phyloP scores from a whole-genome alignment of 108 stramenopile species.

The Fistulifera pelliculosa region DNA sequence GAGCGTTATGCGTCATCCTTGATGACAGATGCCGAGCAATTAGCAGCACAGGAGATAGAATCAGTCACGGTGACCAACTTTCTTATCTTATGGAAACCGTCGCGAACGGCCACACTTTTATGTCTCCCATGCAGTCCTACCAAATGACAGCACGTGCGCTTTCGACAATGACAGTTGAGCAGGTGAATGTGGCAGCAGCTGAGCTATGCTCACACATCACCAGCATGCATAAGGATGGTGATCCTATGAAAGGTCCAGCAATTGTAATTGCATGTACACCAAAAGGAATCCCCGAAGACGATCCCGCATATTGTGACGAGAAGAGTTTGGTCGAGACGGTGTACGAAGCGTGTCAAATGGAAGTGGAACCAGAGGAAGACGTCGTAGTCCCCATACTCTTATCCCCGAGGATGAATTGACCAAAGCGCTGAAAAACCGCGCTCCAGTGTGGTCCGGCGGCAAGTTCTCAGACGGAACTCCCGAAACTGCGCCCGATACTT shows the following conservation, averaged over 20 bases:
- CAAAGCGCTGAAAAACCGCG: constrained; percentile 44
- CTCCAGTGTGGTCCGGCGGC: constrained; percentile 67
- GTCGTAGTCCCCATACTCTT: constrained; percentile 75
- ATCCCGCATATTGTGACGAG: constrained; percentile 55
- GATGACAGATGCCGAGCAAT: constrained; percentile 89
- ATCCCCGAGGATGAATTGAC: constrained; percentile 62
- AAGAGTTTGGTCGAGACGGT: constrained; percentile 59
- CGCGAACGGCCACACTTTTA: constrained; percentile 94
- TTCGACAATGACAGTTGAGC: constrained; percentile 83
- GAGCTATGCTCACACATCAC: constrained; percentile 90
- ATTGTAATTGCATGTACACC: constrained; percentile 79
- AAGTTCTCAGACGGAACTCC: constrained; percentile 83
- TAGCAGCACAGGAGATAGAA: constrained; percentile 89
- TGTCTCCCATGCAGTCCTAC: constrained; percentile 90
- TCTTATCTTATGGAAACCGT: constrained; percentile 94
- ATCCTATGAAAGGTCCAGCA: constrained; percentile 43
- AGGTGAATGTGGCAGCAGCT: constrained; percentile 87
- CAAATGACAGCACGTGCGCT: constrained; percentile 80
- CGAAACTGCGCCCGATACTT: constrained; percentile 69
- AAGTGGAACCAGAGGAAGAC: constrained; percentile 79
- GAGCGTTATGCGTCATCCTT: constrained; percentile 86
- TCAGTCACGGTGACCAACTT: constrained; percentile 89
- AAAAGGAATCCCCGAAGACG: constrained; percentile 38
- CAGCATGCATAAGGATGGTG: constrained; percentile 61
- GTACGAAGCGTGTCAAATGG: constrained; percentile 65